Conservation (phyloP, 257 asterid genomes). For the Solanum pimpinellifolium region DNA sequence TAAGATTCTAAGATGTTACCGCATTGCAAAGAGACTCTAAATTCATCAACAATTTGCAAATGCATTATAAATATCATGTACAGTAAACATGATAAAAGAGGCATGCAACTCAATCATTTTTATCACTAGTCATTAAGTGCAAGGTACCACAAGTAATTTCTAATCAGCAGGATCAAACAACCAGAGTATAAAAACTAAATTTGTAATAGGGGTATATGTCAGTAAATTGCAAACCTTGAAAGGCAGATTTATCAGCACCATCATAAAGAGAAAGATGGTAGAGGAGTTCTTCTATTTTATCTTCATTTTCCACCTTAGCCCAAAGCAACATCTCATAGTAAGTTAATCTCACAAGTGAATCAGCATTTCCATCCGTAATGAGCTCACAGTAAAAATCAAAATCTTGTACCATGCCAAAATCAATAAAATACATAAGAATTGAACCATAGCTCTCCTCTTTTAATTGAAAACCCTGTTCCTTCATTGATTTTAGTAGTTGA, state of each 20-base stretch:
- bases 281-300: slow-evolving; percentile 57
- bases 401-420: slow-evolving; percentile 54
- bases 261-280: slow-evolving; percentile 27
- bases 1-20: not conserved
- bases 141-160: not conserved
- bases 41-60: not conserved
- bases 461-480: slow-evolving; percentile 55
- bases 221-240: slow-evolving; percentile 40
- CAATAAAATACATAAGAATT: slow-evolving; percentile 53
- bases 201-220: not conserved
- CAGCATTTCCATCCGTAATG: slow-evolving; percentile 38
- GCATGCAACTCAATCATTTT: not conserved
- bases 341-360: slow-evolving; percentile 42
- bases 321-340: slow-evolving; percentile 84
- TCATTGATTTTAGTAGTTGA: slow-evolving; percentile 35
- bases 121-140: not conserved
- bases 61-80: not conserved
- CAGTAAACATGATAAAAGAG: not conserved
- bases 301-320: slow-evolving; percentile 34
- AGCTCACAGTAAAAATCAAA: slow-evolving; percentile 58
- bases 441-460: slow-evolving; percentile 57
- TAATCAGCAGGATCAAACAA: not conserved
- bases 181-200: not conserved
- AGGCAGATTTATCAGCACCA: slow-evolving; percentile 31
- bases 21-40: not conserved